Evolutionary conservation across 2,329 filamentous ascomycete genomes (phyloP), one percentile per base, ranked within the genome.

Genomic region (Fusarium marasasianum): DNA sequence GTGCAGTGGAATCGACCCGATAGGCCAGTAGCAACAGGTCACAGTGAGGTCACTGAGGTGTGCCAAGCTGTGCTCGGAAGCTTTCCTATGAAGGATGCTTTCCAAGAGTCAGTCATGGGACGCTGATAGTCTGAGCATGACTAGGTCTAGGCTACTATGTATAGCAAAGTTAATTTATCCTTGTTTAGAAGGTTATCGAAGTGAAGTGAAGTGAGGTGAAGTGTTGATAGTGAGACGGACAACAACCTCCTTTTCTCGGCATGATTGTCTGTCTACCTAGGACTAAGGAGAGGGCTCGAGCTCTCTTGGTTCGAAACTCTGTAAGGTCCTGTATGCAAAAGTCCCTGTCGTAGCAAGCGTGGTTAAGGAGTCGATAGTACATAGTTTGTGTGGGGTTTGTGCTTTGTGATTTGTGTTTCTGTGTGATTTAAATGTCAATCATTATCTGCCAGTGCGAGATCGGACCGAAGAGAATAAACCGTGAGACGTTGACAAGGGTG

Each of bases 341-440:
- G 57, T 65, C 17, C 41, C 33, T 57, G 41, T 15, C 41, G 26
- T 41, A 31, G 22, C n/a, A 59, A 41, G 41, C 43, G 38, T 41
- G 48, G 37, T 18, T 24, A 45, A 54, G 44, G 37, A 43, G 55
- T 56, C 24, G 59, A 56, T 37, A 54, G 62, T 67, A 24, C 24
- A 24, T 24, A 22, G 45, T 48, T 66, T 71, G 60, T 70, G 53
- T 63, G 62, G 51, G 47, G 37, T 72, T 57, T 63, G 60, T 71
- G 56, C 44, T 54, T 63, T 31, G 44, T 48, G 33, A 31, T 51
- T 51, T 54, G 63, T 45, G 63, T 35, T 50, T 48, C 62, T 56
- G 69, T 72, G 58, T 58, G 53, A 63, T 73, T 66, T 45, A 47
- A 40, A 71, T 61, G 71, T 45, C 61, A 54, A 71, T 73, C 60